A percentile compares a stretch with the other conserved stretches of the same genome.
Evolutionary conservation across 2,329 filamentous ascomycete species (phyloP).

Genomic region (Pleoardoris graminearum): DNA sequence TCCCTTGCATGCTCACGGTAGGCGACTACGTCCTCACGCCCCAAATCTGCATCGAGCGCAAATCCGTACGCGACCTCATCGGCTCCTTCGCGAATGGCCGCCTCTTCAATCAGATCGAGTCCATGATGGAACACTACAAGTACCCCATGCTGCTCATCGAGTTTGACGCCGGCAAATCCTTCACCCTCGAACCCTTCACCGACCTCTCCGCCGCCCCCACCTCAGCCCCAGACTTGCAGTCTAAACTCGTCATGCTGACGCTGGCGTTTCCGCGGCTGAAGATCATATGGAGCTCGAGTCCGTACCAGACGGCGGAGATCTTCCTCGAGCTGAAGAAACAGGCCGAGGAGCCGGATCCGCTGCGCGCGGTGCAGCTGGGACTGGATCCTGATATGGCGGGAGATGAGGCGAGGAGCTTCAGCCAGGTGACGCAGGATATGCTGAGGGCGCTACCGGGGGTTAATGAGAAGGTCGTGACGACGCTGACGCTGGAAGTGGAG

Average conservation of each 20-base stretch:
- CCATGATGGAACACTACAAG: constrained; percentile 93
- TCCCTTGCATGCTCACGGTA: constrained; percentile 94
- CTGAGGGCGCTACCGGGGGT: constrained; percentile 81
- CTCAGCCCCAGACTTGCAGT: constrained; percentile 75
- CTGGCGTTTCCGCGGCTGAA: constrained; percentile 87
- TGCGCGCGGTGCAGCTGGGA: constrained; percentile 81
- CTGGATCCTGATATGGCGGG: constrained; percentile 63
- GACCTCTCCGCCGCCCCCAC: constrained; percentile 52
- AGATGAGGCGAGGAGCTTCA: constrained; percentile 72
- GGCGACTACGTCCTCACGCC: constrained; percentile 95
- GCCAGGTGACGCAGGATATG: constrained; percentile 88
- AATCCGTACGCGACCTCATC: constrained; percentile 89
- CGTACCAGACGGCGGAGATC: constrained; percentile 96
- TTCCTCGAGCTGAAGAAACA: constrained; percentile 92
- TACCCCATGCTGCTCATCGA: constrained; percentile 91
- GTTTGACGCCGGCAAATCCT: constrained; percentile 96
- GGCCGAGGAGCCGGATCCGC: constrained; percentile 85
- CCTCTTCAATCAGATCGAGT: constrained; percentile 87
- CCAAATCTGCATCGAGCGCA: constrained; percentile 89
- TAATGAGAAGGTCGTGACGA: constrained; percentile 70
- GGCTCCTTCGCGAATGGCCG: constrained; percentile 89
- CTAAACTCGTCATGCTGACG: constrained; percentile 88
- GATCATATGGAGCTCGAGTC: constrained; percentile 91
- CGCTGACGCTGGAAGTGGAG: constrained; percentile 71
- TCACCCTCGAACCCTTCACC: constrained; percentile 73